phyloP scores from a whole-genome alignment of 495 filamentous ascomycete genomes.

The Paragyromitra xinjiangensis region DNA sequence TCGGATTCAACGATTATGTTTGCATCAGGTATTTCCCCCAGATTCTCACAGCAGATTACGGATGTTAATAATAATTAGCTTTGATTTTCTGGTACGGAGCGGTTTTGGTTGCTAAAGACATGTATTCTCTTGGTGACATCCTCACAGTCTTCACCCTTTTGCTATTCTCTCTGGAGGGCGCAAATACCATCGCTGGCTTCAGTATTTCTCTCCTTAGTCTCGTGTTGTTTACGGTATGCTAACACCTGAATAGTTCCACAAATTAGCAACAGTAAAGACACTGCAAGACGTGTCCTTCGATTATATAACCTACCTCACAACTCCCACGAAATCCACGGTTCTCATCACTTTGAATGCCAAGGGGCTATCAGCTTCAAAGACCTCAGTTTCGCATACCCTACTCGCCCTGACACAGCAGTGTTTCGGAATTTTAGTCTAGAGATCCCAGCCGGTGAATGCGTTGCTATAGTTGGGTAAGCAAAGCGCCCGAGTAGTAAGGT shows the following conservation, averaged over 20 bases:
- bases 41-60: neutral
- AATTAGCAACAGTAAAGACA: conserved; percentile 74
- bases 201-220: conserved; percentile 57
- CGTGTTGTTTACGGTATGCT: conserved; percentile 14
- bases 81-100: conserved; percentile 86
- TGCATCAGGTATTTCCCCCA: conserved; percentile 65
- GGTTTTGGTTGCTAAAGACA: conserved; percentile 64
- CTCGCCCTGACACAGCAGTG: conserved; percentile 69
- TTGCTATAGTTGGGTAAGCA: conserved; percentile 76
- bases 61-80: conserved; percentile 60
- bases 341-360: conserved; percentile 58
- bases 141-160: conserved; percentile 82
- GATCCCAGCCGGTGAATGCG: conserved; percentile 82
- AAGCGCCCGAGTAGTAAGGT: neutral
- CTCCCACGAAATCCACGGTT: conserved; percentile 63
- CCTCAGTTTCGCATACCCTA: conserved; percentile 73
- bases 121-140: conserved; percentile 66
- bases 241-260: conserved; percentile 69
- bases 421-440: conserved; percentile 65
- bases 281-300: conserved; percentile 76
- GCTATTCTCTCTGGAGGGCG: conserved; percentile 79
- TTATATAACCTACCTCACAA: conserved; percentile 70
- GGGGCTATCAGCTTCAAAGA: conserved; percentile 68
- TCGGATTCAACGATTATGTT: conserved; percentile 75
- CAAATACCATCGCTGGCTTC: conserved; percentile 71